Percentiles rank a stretch among this genome's conserved stretches.
Conservation (phyloP, 1,139 yeast species). For the Taphrina sp. region DNA sequence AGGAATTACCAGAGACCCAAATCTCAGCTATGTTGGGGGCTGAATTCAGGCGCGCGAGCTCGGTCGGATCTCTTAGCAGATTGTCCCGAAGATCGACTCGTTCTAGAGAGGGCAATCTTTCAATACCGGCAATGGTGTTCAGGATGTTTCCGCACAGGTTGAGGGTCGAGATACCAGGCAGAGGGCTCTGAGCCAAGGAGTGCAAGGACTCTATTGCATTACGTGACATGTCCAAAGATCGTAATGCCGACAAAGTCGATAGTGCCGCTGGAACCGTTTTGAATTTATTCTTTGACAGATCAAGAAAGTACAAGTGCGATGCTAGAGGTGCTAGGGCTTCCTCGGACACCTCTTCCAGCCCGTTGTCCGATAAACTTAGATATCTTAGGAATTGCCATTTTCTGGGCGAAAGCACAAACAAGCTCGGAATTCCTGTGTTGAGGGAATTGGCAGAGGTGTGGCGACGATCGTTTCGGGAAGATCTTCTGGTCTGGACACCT, state of each 20-base stretch:
- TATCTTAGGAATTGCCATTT: slow-evolving; percentile 61
- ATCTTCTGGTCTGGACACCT: background rate
- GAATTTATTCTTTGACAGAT: slow-evolving; percentile 56
- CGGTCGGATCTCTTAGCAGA: slow-evolving; percentile 46
- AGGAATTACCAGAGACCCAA: slow-evolving; percentile 40
- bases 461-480: slow-evolving; percentile 10
- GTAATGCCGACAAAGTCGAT: slow-evolving; percentile 51
- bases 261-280: slow-evolving; percentile 56
- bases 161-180: slow-evolving; percentile 52
- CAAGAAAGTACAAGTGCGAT: slow-evolving; percentile 55
- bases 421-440: slow-evolving; percentile 16
- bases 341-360: slow-evolving; percentile 51
- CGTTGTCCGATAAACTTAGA: slow-evolving; percentile 58
- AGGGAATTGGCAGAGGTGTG: slow-evolving; percentile 8
- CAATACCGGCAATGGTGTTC: slow-evolving; percentile 52
- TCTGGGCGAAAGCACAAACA: slow-evolving; percentile 44
- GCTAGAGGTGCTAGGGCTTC: slow-evolving; percentile 53
- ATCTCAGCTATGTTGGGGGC: slow-evolving; percentile 38
- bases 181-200: slow-evolving; percentile 39
- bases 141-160: slow-evolving; percentile 59
- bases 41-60: slow-evolving; percentile 43
- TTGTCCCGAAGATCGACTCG: slow-evolving; percentile 61
- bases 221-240: slow-evolving; percentile 58
- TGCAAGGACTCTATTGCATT: slow-evolving; percentile 50
- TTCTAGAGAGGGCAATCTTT: slow-evolving; percentile 51